Conservation (phyloP, 371 early-diverging fungal species). For the Apophysomyces variabilis region DNA sequence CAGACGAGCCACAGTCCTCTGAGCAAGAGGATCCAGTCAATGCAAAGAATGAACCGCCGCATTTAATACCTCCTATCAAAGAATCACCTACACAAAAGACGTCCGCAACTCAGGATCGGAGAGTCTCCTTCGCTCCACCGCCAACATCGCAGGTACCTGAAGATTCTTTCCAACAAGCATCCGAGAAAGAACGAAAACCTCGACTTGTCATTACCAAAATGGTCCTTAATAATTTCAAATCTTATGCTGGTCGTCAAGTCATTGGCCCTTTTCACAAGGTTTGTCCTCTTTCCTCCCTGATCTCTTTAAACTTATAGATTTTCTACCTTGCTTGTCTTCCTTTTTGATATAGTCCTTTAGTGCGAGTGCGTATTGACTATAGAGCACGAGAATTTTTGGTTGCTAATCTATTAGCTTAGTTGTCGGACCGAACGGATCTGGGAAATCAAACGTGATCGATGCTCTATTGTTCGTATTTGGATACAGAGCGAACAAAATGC, state of each 20-base stretch:
- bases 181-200: slow-evolving; percentile 34
- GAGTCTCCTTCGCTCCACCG: slow-evolving; percentile 15
- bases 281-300: slow-evolving; percentile 19
- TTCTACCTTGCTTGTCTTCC: background rate
- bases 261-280: slow-evolving; percentile 99
- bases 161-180: slow-evolving; percentile 2
- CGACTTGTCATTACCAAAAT: slow-evolving; percentile 92
- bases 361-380: slow-evolving; percentile 35
- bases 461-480: slow-evolving; percentile 99
- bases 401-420: slow-evolving; percentile 42
- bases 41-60: background rate
- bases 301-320: slow-evolving; percentile 25
- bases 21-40: background rate
- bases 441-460: slow-evolving; percentile 99
- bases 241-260: slow-evolving; percentile 90
- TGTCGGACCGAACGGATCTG: slow-evolving; percentile 99
- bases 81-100: background rate
- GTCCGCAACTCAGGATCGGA: slow-evolving; percentile 8
- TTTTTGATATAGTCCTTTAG: slow-evolving; percentile 47
- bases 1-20: background rate
- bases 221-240: slow-evolving; percentile 95
- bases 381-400: background rate
- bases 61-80: background rate
- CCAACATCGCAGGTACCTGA: background rate
- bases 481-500: slow-evolving; percentile 98